A percentile compares a stretch with the other conserved stretches of the same genome.
Conservation (phyloP, 305 asterid genomes). For the Plantago rigida region DNA sequence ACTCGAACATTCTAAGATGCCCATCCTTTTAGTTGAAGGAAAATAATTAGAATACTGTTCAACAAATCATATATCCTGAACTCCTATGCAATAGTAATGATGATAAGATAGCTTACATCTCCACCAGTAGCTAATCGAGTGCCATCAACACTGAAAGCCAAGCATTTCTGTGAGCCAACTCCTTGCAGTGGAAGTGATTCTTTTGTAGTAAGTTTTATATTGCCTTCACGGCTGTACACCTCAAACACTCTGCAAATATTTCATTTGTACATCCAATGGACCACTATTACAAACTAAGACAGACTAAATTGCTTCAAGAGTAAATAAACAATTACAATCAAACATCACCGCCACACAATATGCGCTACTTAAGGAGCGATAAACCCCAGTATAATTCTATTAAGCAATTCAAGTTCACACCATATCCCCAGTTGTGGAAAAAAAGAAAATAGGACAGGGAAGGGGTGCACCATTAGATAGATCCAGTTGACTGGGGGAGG, state of each 20-base stretch:
- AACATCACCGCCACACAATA: background rate
- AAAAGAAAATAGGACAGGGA: no score
- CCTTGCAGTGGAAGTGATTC: conserved; percentile 58
- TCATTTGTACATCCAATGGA: background rate
- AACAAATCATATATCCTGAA: conserved; percentile 16
- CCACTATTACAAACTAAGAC: background rate
- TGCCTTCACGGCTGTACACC: conserved; percentile 50
- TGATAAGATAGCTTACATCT: conserved; percentile 45
- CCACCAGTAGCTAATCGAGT: conserved; percentile 85
- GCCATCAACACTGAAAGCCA: conserved; percentile 83
- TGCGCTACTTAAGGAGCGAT: no score
- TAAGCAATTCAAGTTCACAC: no score
- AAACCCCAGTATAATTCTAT: no score
- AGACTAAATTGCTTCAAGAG: no score
- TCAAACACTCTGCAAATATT: conserved; percentile 53
- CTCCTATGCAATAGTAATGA: conserved; percentile 4
- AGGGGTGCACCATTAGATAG: no score
- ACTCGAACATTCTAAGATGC: conserved; percentile 72
- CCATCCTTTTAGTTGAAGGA: conserved; percentile 61
- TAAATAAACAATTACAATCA: background rate
- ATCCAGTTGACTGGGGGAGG: no score
- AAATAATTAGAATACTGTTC: conserved; percentile 17
- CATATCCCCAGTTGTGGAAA: no score
- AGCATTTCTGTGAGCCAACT: conserved; percentile 63
- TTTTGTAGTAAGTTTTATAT: conserved; percentile 40